Evolutionary conservation across 768 basidiomycete species (phyloP), one percentile per base, ranked within the genome.

Genomic region (Leucosporidium creatinivorum): DNA sequence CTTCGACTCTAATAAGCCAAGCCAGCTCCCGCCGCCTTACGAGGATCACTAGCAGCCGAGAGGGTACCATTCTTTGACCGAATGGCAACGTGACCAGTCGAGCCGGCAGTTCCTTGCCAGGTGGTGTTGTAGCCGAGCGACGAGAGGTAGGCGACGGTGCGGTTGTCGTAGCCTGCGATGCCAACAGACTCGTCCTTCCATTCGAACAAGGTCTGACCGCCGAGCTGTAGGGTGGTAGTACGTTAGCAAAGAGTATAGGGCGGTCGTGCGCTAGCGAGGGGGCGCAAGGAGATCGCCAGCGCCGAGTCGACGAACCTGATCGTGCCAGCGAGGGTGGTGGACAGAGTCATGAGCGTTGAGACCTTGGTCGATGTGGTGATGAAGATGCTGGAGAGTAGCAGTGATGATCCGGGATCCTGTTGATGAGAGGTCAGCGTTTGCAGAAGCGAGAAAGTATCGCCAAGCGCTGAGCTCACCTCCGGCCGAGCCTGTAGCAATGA

Each of bases 401-500:
- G 80, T 80, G 68, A 80, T 79, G 74, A 79, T 79, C 26, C 75
- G 72, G 25, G 10, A 31, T 18, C 39, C 39, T 18, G 33, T 23
- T 8, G 17, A 21, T 31, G 5, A 44, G 17, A 8, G 33, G 30
- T 58, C 17, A 23, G 31, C 31, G 21, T 8, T n/a, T 2, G 57
- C 26, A 39, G 1, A 6, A 23, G 31, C 18, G 33, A 8, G 10
- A 6, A 6, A 26, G 58, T 57, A 68, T 4, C 69, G 31, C 26
- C 26, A 26, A 54, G 25, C 49, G 70, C 73, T 15, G 39, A 44
- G 15, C 39, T 44, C 39, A 44, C 80, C 80, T 21, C 80, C 80
- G 18, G 80, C 80, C 0, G 77, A 76, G 31, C 80, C 80, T 1
- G 80, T 80, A 10, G 79, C 79, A 58, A 80, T 77, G 31, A 75